Evolutionary conservation across 2,329 filamentous ascomycete species (phyloP), one percentile per base, ranked within the genome.

Genomic region (Penicillium sp.): DNA sequence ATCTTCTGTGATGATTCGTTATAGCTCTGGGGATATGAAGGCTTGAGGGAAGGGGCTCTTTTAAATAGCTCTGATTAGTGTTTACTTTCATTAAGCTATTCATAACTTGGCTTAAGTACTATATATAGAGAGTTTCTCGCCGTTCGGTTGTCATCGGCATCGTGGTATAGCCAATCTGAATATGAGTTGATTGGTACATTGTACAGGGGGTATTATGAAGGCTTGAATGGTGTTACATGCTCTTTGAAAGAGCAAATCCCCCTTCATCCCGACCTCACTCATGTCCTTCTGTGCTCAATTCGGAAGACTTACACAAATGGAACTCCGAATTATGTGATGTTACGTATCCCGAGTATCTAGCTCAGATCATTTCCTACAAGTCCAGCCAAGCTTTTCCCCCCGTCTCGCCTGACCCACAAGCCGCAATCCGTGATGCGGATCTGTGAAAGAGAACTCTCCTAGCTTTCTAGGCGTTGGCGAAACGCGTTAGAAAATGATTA

Each of bases 331-430:
- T 51, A 51, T 56, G 54, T 19, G 25, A 21, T 37, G 23, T 45
- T 38, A 56, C 29, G 41, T 56, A 43, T 33, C 46, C 31, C 15
- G 6, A 38, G 23, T 38, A 35, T 19, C 10, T 33, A 41, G 15
- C 43, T 35, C 42, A 40, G 27, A 29, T 50, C 12, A 38, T 27
- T 19, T 37, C 10, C 19, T 41, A 29, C 45, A 50, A 33, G 9
- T 37, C 7, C 2, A 47, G 54, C 42, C 35, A 53, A 53, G 54
- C 54, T 57, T 57, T 50, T 15, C 12, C 15, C n/a, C 9, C 19
- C 25, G 9, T 31, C 10, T 42, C 9, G 27, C 19, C 25, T 53
- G 49, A 42, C 35, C 49, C 49, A 47, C 27, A 57, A 47, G 42
- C 25, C 33, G 33, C 15, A 40, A 27, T 51, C 40, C 25, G 29